These are phyloP conservation scores for Neurospora sp. DNA, from an alignment of 495 filamentous ascomycete genomes.

Conservation along the genomic window DNA sequence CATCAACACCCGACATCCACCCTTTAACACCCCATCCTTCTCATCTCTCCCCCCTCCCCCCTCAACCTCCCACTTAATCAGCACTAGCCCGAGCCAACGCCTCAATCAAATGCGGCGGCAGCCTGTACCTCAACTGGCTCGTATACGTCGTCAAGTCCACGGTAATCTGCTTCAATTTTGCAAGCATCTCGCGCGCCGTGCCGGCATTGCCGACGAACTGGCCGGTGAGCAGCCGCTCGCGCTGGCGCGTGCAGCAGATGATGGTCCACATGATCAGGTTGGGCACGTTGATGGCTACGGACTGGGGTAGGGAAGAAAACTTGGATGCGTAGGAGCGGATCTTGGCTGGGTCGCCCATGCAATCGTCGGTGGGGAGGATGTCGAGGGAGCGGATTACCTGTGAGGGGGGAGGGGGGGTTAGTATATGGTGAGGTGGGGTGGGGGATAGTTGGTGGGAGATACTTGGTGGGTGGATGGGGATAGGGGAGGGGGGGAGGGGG, in stretches of 20 bases:
- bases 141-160: conserved; percentile 91
- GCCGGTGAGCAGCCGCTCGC: conserved; percentile 52
- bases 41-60: too few species aligned
- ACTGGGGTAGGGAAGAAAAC: conserved; percentile 62
- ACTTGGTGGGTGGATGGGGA: neutral
- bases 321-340: conserved; percentile 68
- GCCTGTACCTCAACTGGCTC: conserved; percentile 81
- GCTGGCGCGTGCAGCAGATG: conserved; percentile 64
- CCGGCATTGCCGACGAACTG: conserved; percentile 66
- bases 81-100: conserved; percentile 65
- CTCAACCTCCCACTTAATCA: too few species aligned
- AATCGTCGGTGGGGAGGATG: conserved; percentile 61
- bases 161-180: conserved; percentile 61
- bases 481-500: neutral
- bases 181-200: conserved; percentile 52
- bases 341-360: conserved; percentile 55
- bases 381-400: conserved; percentile 64
- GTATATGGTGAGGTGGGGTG: neutral
- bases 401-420: conserved; percentile 11
- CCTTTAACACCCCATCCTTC: too few species aligned
- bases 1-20: too few species aligned
- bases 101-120: conserved; percentile 65
- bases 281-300: conserved; percentile 76
- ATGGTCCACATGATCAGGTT: conserved; percentile 91
- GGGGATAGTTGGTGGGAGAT: too few species aligned